phyloP scores from a whole-genome alignment of 148 eudicot species.

The Chenopodium quinoa region DNA sequence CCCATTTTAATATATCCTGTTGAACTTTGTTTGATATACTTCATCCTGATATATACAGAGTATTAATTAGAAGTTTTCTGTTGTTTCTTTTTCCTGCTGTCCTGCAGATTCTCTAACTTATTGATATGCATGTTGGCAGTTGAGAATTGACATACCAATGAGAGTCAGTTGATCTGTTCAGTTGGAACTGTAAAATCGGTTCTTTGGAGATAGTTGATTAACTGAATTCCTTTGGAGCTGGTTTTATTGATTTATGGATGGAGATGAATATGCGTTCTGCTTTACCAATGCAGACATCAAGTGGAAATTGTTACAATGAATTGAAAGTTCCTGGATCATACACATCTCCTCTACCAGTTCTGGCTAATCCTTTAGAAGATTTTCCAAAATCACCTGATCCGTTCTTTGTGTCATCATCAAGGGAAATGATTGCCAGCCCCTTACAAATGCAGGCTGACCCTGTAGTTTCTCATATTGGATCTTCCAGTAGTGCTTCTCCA shows the following conservation, averaged over 20 bases:
- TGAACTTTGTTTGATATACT: not conserved
- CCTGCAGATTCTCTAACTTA: conserved; percentile 22
- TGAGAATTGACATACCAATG: conserved; percentile 1
- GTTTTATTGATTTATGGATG: conserved; percentile 33
- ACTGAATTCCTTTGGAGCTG: not conserved
- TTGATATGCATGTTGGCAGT: not conserved
- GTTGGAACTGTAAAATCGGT: not conserved
- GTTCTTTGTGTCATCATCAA: conserved; percentile 35
- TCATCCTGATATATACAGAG: not conserved
- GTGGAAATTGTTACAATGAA: conserved; percentile 35
- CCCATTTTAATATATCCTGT: not conserved
- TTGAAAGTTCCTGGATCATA: conserved; percentile 34
- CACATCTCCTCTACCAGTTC: conserved; percentile 27
- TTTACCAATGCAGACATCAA: conserved; percentile 39
- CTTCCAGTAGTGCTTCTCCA: conserved; percentile 39
- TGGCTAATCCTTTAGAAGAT: conserved; percentile 37
- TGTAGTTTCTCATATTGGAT: conserved; percentile 32
- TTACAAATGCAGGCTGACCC: conserved; percentile 35
- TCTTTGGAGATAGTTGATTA: conserved; percentile 16
- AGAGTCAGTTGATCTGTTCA: conserved; percentile 27
- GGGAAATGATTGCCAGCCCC: conserved; percentile 30
- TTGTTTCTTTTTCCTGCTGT: conserved; percentile 20
- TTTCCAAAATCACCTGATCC: conserved; percentile 47
- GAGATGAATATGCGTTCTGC: conserved; percentile 50
- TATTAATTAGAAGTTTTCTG: too few relatives aligned